These are phyloP conservation scores for Cryptosporidium viatorum DNA, from an alignment of 169 alveolate genomes.

Conservation along the genomic window DNA sequence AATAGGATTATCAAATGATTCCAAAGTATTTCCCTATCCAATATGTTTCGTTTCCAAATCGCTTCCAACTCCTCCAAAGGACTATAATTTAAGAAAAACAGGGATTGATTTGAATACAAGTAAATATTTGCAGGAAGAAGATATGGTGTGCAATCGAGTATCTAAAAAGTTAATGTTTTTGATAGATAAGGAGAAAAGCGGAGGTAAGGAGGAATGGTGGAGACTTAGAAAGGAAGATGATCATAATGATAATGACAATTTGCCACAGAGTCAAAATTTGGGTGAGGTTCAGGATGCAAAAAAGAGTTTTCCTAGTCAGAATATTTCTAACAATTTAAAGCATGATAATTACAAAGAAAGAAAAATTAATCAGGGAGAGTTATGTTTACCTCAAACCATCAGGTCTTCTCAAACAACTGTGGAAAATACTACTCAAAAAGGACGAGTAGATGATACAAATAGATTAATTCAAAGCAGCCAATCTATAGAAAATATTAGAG, in stretches of 20 bases:
- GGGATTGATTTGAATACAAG: constrained; percentile 20
- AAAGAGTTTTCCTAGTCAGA: not conserved
- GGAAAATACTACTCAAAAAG: not conserved
- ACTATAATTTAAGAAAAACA: constrained; percentile 44
- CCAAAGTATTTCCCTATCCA: constrained; percentile 56
- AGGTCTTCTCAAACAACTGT: not conserved
- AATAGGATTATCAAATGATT: not conserved
- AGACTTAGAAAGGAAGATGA: not conserved
- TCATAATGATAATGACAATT: not conserved
- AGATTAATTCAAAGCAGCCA: not conserved
- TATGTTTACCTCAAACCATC: not conserved
- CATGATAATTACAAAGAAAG: not conserved
- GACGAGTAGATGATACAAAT: not conserved
- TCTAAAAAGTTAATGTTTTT: not conserved
- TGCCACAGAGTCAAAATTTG: not conserved
- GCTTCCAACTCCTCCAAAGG: constrained; percentile 70
- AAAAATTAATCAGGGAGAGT: not conserved
- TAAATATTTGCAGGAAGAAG: not conserved
- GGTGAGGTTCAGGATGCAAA: not conserved
- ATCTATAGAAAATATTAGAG: not conserved
- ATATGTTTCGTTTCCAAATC: constrained; percentile 56
- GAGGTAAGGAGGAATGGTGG: not conserved
- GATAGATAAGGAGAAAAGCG: not conserved
- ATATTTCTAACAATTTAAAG: not conserved
- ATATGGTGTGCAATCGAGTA: not conserved